A percentile compares a stretch with the other conserved stretches of the same genome.
Conservation (phyloP, 257 asterid species). For the Striga asiatica region DNA sequence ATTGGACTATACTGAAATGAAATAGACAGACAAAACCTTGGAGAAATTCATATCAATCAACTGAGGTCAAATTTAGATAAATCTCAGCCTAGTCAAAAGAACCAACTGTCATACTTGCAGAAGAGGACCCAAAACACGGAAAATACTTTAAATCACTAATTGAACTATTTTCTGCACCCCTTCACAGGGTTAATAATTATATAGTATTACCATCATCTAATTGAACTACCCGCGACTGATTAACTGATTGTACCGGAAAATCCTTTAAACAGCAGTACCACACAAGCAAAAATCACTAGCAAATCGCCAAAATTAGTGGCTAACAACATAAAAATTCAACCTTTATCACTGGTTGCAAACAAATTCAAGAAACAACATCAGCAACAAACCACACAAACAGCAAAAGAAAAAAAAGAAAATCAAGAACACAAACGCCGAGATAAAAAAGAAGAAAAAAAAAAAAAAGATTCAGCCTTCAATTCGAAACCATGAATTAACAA, state of each 20-base stretch:
- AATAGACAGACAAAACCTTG: too few relatives aligned
- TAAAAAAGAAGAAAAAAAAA: neutral
- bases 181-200: too few relatives aligned
- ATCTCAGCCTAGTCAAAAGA: too few relatives aligned
- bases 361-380: conserved; percentile 16
- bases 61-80: too few relatives aligned
- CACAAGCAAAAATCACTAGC: neutral
- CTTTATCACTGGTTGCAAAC: neutral
- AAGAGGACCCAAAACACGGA: too few relatives aligned
- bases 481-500: neutral
- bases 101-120: too few relatives aligned
- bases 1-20: too few relatives aligned
- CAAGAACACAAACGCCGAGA: conserved; percentile 1
- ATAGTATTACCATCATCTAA: too few relatives aligned
- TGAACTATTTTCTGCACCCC: neutral
- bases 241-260: neutral
- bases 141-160: too few relatives aligned
- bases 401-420: neutral
- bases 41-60: too few relatives aligned
- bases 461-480: neutral
- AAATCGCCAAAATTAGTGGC: neutral
- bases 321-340: neutral
- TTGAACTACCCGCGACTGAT: too few relatives aligned
- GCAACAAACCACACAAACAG: neutral
- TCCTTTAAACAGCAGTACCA: too few relatives aligned